Conservation (phyloP, 164 flowering plant species). For the Pachysandra terminalis region DNA sequence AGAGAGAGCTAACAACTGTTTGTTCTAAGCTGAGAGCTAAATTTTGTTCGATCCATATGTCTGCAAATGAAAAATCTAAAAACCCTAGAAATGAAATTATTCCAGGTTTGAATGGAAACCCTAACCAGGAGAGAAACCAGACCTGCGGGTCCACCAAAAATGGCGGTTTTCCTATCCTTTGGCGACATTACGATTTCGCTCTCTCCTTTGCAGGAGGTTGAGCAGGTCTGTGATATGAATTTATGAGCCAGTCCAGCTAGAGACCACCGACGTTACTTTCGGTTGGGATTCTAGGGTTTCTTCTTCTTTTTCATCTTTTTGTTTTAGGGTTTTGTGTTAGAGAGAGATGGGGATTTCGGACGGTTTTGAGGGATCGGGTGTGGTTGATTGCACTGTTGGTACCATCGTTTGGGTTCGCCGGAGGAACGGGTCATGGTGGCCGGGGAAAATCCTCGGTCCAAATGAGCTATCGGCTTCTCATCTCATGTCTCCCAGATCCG, state of each 20-base stretch:
- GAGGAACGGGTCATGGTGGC: conserved; percentile 99
- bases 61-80: background rate
- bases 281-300: background rate
- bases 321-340: conserved; percentile 4
- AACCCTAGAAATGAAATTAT: conserved; percentile 17
- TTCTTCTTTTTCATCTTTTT: background rate
- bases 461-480: conserved; percentile 75
- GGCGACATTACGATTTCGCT: conserved; percentile 15
- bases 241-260: background rate
- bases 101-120: conserved; percentile 20
- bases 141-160: conserved; percentile 3
- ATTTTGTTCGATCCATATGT: conserved; percentile 10
- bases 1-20: conserved; percentile 6
- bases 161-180: conserved; percentile 11
- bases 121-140: conserved; percentile 1
- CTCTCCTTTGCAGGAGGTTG: conserved; percentile 26
- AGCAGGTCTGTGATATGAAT: background rate
- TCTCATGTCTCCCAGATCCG: conserved; percentile 90
- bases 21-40: conserved; percentile 1
- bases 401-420: conserved; percentile 93
- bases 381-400: conserved; percentile 54
- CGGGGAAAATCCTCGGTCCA: conserved; percentile 77
- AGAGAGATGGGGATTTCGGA: conserved; percentile 42
- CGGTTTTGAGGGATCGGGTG: conserved; percentile 18
- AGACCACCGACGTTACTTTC: background rate